phyloP scores from a whole-genome alignment of 768 basidiomycete genomes.

The Lactifluus hygrophoroides region DNA sequence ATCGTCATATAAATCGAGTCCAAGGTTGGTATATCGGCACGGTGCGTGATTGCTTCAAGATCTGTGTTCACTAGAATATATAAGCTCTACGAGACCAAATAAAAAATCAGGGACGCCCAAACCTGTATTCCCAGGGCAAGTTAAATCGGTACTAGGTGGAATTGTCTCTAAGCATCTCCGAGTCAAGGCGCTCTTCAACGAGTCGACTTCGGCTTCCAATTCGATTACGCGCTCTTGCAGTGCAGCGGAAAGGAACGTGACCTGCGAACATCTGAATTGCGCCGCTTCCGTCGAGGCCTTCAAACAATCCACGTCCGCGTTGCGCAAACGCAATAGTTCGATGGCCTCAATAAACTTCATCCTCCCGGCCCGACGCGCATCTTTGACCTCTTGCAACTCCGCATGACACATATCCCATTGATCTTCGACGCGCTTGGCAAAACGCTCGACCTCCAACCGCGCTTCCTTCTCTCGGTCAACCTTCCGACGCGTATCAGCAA shows the following conservation, averaged over 20 bases:
- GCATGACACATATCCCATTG: background rate
- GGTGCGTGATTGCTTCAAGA: background rate
- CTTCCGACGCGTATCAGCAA: background rate
- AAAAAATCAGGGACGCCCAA: background rate
- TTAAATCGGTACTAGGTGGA: background rate
- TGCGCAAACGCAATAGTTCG: background rate
- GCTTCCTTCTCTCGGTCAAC: background rate
- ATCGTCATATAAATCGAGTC: conserved; percentile 1
- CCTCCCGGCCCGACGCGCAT: background rate
- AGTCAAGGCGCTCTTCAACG: background rate
- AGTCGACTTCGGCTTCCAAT: conserved; percentile 2
- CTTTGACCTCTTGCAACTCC: background rate
- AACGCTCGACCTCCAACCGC: background rate
- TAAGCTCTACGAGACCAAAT: background rate
- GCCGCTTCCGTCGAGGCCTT: background rate
- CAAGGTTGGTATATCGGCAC: background rate
- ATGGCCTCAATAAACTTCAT: background rate
- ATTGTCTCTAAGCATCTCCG: background rate
- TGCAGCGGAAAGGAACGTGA: background rate
- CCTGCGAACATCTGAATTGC: background rate
- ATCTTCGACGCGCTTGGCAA: background rate
- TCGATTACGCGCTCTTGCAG: background rate
- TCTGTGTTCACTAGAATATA: background rate
- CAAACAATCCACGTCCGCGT: background rate
- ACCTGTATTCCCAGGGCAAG: background rate